A percentile compares a stretch with the other conserved stretches of the same genome.
Evolutionary conservation across 2,329 filamentous ascomycete species (phyloP).

Genomic region (Endocalyx cinctus): DNA sequence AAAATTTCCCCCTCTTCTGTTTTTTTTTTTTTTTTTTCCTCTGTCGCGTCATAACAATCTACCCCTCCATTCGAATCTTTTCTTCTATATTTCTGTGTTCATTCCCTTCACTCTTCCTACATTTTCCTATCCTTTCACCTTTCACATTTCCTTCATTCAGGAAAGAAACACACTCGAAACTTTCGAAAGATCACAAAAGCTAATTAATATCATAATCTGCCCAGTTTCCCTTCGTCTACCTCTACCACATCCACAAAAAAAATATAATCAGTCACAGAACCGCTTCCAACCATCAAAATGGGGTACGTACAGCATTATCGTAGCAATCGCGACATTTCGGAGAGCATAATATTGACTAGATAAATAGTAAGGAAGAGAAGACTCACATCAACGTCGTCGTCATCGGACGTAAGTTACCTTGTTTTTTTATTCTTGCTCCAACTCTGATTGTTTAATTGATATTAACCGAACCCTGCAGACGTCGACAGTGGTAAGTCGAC

Average conservation of each 20-base stretch:
- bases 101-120: too few species aligned
- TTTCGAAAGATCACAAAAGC: slow-evolving; percentile 4
- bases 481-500: slow-evolving; percentile 47
- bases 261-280: too few species aligned
- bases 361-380: slow-evolving; percentile 85
- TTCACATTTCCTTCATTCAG: too few species aligned
- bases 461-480: slow-evolving; percentile 19
- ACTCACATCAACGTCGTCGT: slow-evolving; percentile 96
- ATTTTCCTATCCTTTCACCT: too few species aligned
- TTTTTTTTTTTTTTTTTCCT: too few species aligned
- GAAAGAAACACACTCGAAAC: background rate
- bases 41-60: too few species aligned
- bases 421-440: slow-evolving; percentile 1
- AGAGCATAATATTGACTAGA: slow-evolving; percentile 6
- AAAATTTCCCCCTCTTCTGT: too few species aligned
- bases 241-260: too few species aligned
- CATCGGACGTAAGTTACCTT: slow-evolving; percentile 54
- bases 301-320: slow-evolving; percentile 25
- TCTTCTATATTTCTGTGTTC: too few species aligned
- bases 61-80: too few species aligned
- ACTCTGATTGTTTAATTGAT: background rate
- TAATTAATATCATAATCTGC: slow-evolving; percentile 4
- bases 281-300: slow-evolving; percentile 31
- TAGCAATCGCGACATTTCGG: slow-evolving; percentile 2
- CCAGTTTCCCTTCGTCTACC: slow-evolving; percentile 10